Conservation (phyloP, 768 basidiomycete genomes). For the Hortiboletus campestris region DNA sequence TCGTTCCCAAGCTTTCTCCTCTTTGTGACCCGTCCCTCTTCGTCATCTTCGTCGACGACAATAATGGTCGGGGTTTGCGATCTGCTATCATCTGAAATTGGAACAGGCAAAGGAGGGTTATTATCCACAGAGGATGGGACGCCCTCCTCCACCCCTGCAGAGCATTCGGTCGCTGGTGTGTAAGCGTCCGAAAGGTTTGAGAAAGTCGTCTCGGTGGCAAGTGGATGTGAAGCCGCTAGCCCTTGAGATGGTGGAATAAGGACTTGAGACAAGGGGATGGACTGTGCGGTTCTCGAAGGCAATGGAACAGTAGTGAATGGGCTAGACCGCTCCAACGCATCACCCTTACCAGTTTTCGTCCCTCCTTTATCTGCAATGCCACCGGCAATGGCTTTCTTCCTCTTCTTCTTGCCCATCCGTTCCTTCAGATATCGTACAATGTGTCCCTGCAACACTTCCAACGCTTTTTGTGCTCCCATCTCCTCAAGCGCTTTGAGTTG, state of each 20-base stretch:
- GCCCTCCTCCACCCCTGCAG: conserved; percentile 18
- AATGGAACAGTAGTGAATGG: conserved; percentile 51
- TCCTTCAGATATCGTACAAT: conserved; percentile 87
- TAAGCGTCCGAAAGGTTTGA: conserved; percentile 15
- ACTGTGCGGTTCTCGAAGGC: conserved; percentile 23
- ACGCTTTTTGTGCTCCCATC: conserved; percentile 78
- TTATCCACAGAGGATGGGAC: conserved; percentile 16
- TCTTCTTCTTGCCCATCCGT: conserved; percentile 43
- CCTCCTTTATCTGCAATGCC: conserved; percentile 40
- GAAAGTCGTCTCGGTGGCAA: not conserved
- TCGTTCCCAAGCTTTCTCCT: conserved; percentile 41
- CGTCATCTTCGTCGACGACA: conserved; percentile 55
- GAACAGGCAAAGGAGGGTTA: conserved; percentile 32
- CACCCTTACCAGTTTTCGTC: conserved; percentile 39
- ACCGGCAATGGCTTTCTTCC: conserved; percentile 37
- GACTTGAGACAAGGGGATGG: not conserved
- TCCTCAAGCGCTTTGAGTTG: conserved; percentile 74
- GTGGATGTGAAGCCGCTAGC: not conserved
- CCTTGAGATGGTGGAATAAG: not conserved
- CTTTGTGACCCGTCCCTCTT: conserved; percentile 55
- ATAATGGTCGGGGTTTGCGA: conserved; percentile 55
- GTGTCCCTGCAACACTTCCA: conserved; percentile 78
- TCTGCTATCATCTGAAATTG: conserved; percentile 24
- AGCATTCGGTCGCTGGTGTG: not conserved
- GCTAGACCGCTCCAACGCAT: conserved; percentile 24